A percentile compares a stretch with the other conserved stretches of the same genome.
phyloP scores from a whole-genome alignment of 805 yeast species.

The Candida montana region DNA sequence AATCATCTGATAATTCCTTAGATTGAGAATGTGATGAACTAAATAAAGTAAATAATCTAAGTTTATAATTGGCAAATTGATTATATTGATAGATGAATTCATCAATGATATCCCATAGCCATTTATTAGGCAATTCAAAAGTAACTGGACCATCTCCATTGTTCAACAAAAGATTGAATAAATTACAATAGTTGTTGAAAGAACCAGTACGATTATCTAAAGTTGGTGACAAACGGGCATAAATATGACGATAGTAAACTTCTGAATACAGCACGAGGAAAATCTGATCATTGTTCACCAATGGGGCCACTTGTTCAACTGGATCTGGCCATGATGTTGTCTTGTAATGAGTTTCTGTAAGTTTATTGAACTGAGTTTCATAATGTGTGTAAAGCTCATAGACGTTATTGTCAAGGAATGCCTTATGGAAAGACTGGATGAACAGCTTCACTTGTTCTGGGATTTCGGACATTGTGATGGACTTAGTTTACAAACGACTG shows the following conservation, averaged over 20 bases:
- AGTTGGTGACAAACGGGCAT: constrained; percentile 38
- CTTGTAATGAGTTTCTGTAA: constrained; percentile 40
- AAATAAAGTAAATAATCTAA: constrained; percentile 28
- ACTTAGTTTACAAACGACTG: no score
- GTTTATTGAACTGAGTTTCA: constrained; percentile 39
- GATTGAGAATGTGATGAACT: constrained; percentile 23
- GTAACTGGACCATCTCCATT: constrained; percentile 38
- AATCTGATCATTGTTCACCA: constrained; percentile 40
- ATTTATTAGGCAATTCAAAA: constrained; percentile 41
- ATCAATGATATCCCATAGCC: constrained; percentile 50
- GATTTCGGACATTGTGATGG: constrained; percentile 19
- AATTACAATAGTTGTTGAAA: constrained; percentile 43
- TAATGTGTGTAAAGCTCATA: constrained; percentile 40
- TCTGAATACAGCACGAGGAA: constrained; percentile 43
- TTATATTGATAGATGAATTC: constrained; percentile 49
- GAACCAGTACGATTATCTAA: constrained; percentile 41
- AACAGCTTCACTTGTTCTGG: constrained; percentile 41
- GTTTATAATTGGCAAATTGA: constrained; percentile 37
- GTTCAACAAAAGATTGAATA: constrained; percentile 41
- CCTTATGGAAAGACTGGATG: constrained; percentile 38
- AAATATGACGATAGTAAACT: constrained; percentile 45
- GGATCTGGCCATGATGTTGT: constrained; percentile 43
- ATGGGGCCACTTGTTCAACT: constrained; percentile 33
- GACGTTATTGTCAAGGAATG: constrained; percentile 37
- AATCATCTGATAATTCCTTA: no score